A percentile compares a stretch with the other conserved stretches of the same genome.
Evolutionary conservation across 768 basidiomycete species (phyloP).

Genomic region (Termitomyces sp.): DNA sequence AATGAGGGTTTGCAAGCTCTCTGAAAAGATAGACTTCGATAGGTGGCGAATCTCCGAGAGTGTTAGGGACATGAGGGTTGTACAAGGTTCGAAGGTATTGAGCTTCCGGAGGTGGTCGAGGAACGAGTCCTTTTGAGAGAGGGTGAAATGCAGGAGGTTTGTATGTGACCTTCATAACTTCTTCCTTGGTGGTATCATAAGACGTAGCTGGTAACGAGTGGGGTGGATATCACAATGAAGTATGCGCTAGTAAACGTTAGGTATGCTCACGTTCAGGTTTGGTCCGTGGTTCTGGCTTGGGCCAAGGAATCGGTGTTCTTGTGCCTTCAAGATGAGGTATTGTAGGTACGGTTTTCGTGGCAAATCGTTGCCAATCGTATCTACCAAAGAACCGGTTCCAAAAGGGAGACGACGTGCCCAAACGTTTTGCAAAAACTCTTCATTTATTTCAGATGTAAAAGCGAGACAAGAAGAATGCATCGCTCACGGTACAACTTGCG

Average conservation of each 20-base stretch:
- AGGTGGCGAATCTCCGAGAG: slow-evolving; percentile 48
- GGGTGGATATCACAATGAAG: neutral
- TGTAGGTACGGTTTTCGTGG: slow-evolving; percentile 55
- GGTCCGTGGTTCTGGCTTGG: slow-evolving; percentile 36
- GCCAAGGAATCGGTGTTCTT: slow-evolving; percentile 65
- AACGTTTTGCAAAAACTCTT: slow-evolving; percentile 75
- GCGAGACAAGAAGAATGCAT: neutral
- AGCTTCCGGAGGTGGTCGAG: slow-evolving; percentile 42
- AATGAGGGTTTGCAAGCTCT: slow-evolving; percentile 79
- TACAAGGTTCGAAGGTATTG: slow-evolving; percentile 57
- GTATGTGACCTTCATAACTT: slow-evolving; percentile 68
- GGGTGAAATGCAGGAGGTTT: slow-evolving; percentile 48
- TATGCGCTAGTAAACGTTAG: neutral
- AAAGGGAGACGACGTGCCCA: slow-evolving; percentile 53
- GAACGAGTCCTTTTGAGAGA: slow-evolving; percentile 27
- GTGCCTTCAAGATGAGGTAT: slow-evolving; percentile 37
- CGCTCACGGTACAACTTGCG: slow-evolving; percentile 42
- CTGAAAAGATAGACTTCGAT: slow-evolving; percentile 60
- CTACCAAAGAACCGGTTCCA: slow-evolving; percentile 52
- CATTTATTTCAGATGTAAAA: neutral
- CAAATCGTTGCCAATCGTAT: slow-evolving; percentile 72
- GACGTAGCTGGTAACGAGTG: slow-evolving; percentile 32
- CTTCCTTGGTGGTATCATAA: slow-evolving; percentile 63
- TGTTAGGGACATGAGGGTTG: slow-evolving; percentile 38
- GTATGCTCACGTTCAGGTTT: slow-evolving; percentile 38